Evolutionary conservation across 2,329 filamentous ascomycete species (phyloP).

Genomic region (Aschersonia sp.): DNA sequence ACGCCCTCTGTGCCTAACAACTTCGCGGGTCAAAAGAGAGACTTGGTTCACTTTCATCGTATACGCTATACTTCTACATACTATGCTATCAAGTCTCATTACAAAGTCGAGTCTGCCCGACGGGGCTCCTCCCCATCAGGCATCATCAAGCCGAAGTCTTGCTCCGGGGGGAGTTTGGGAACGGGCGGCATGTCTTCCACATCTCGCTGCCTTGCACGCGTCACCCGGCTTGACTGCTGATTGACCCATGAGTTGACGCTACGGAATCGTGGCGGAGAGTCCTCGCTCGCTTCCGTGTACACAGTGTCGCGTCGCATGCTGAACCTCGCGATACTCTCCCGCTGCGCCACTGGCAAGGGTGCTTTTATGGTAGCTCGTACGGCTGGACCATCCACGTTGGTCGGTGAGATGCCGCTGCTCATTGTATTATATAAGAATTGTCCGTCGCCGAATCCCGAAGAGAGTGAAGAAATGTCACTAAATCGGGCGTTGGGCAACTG

Average conservation of each 20-base stretch:
- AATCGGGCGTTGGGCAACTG: slow-evolving; percentile 17
- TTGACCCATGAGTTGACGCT: slow-evolving; percentile 49
- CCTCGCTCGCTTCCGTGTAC: slow-evolving; percentile 37
- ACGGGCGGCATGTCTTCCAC: slow-evolving; percentile 21
- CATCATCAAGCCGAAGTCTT: slow-evolving; percentile 34
- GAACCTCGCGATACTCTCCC: slow-evolving; percentile 4
- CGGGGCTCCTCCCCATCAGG: slow-evolving; percentile 32
- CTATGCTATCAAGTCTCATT: not conserved
- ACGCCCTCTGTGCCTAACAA: too few relatives aligned
- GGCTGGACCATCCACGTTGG: not conserved
- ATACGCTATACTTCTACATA: not conserved
- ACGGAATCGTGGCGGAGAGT: slow-evolving; percentile 39
- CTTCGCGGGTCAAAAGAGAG: not conserved
- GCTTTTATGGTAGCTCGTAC: slow-evolving; percentile 6
- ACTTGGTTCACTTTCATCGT: not conserved
- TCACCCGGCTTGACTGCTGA: slow-evolving; percentile 43
- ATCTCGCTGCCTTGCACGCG: slow-evolving; percentile 26
- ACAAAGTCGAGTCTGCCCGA: slow-evolving; percentile 14
- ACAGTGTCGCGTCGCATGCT: slow-evolving; percentile 28
- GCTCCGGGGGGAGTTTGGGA: slow-evolving; percentile 27
- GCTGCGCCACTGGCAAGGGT: slow-evolving; percentile 3
- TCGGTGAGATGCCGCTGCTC: not conserved
- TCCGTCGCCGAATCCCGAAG: slow-evolving; percentile 49
- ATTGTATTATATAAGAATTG: slow-evolving; percentile 31
- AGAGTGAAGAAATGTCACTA: slow-evolving; percentile 44